Evolutionary conservation across 257 asterid genomes (phyloP).

Genomic region (Solanum arcanum): DNA sequence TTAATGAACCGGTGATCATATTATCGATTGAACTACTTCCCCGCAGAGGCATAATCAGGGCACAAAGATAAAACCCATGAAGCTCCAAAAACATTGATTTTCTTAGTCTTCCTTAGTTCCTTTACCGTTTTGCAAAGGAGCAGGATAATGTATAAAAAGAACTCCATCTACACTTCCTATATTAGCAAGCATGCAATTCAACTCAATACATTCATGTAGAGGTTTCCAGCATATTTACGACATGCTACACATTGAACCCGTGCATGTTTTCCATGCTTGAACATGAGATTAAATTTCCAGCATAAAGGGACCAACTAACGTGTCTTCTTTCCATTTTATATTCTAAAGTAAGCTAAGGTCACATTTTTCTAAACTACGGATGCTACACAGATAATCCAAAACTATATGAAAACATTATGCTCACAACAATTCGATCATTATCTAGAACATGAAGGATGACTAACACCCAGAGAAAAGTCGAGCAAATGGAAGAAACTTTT

Average conservation of each 20-base stretch:
- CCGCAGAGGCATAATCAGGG: neutral
- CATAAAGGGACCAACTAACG: neutral
- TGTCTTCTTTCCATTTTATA: neutral
- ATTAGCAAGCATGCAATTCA: neutral
- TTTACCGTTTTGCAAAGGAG: neutral
- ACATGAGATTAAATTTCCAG: neutral
- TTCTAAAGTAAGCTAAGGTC: neutral
- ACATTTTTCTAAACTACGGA: neutral
- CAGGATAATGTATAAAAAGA: neutral
- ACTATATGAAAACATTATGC: neutral
- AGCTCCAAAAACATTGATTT: neutral
- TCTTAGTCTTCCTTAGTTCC: neutral
- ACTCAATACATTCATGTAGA: neutral
- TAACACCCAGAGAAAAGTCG: neutral
- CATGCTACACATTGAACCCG: neutral
- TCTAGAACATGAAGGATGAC: neutral
- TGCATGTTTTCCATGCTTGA: neutral
- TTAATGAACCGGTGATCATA: neutral
- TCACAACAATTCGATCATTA: neutral
- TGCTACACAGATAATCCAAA: neutral
- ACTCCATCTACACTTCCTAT: neutral
- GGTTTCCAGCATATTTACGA: neutral
- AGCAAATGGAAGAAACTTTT: neutral
- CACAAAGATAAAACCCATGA: neutral
- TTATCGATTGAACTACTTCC: neutral